Evolutionary conservation across 2,329 filamentous ascomycete species (phyloP).

Genomic region (Colletotrichum eremochloae): DNA sequence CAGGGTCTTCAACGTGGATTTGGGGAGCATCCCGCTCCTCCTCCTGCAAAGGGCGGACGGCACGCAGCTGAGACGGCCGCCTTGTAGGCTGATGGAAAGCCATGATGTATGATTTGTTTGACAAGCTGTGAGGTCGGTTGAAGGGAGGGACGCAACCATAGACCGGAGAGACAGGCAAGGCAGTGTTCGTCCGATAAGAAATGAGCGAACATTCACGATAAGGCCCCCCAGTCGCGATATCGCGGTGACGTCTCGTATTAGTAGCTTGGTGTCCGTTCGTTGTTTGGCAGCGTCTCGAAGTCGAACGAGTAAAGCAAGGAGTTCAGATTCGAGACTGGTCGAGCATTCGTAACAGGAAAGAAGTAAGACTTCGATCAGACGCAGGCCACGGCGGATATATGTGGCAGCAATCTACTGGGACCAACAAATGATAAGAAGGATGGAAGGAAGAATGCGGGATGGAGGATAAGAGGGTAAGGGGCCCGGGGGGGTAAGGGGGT

Average conservation of each 20-base stretch:
- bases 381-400: slow-evolving; percentile 37
- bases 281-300: slow-evolving; percentile 15
- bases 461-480: slow-evolving; percentile 39
- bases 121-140: slow-evolving; percentile 20
- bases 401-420: slow-evolving; percentile 39
- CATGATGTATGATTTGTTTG: slow-evolving; percentile 53
- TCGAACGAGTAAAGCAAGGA: slow-evolving; percentile 7
- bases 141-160: slow-evolving; percentile 21
- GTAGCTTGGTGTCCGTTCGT: slow-evolving; percentile 21
- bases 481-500: slow-evolving; percentile 24
- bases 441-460: slow-evolving; percentile 41
- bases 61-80: slow-evolving; percentile 62
- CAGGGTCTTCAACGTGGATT: slow-evolving; percentile 35
- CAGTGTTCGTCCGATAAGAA: slow-evolving; percentile 30
- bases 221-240: slow-evolving; percentile 35
- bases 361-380: slow-evolving; percentile 2
- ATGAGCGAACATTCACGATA: slow-evolving; percentile 32
- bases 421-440: slow-evolving; percentile 34
- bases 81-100: slow-evolving; percentile 72
- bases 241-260: slow-evolving; percentile 31
- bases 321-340: slow-evolving; percentile 8
- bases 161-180: not conserved
- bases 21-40: slow-evolving; percentile 55
- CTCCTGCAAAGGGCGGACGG: slow-evolving; percentile 57
- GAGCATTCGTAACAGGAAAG: slow-evolving; percentile 16